phyloP scores from a whole-genome alignment of 1,139 yeast genomes.

The Chernovozyma aurita region DNA sequence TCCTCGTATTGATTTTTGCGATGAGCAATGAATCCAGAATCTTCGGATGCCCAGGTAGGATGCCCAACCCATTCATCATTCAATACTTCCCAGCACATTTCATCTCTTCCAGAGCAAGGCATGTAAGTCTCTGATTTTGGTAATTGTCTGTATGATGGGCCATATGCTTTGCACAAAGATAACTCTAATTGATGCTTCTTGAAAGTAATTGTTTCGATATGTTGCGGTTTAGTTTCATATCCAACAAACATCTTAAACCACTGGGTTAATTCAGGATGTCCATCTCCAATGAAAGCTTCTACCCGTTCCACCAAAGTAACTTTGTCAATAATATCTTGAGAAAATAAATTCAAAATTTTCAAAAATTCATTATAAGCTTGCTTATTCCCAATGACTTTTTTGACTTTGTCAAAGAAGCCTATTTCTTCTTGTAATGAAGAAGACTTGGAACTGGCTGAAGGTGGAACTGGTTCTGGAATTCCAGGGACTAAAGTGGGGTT shows the following conservation, averaged over 20 bases:
- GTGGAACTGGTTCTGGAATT: slow-evolving; percentile 80
- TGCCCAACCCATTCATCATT: slow-evolving; percentile 99
- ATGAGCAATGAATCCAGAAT: slow-evolving; percentile 96
- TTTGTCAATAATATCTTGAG: slow-evolving; percentile 87
- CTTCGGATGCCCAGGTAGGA: slow-evolving; percentile 99
- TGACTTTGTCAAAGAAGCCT: slow-evolving; percentile 85
- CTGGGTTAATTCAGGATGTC: slow-evolving; percentile 69
- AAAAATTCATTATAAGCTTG: slow-evolving; percentile 88
- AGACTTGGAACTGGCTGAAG: slow-evolving; percentile 47
- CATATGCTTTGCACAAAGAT: slow-evolving; percentile 80
- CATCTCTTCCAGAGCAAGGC: slow-evolving; percentile 99
- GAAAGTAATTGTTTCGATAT: slow-evolving; percentile 82
- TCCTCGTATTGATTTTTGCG: slow-evolving; percentile 97
- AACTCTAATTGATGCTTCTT: slow-evolving; percentile 88
- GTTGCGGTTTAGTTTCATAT: slow-evolving; percentile 69
- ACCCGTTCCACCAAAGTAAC: slow-evolving; percentile 78
- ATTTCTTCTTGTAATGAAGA: slow-evolving; percentile 78
- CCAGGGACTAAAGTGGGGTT: slow-evolving; percentile 79
- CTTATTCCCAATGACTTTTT: slow-evolving; percentile 84
- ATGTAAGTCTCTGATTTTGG: slow-evolving; percentile 94
- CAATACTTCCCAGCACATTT: slow-evolving; percentile 98
- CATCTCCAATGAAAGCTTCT: slow-evolving; percentile 75
- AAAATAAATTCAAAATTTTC: slow-evolving; percentile 77
- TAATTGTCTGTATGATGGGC: slow-evolving; percentile 88
- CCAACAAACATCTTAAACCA: slow-evolving; percentile 95